Conservation (phyloP, 2,329 filamentous ascomycete genomes). For the Aspergillus japonicus region DNA sequence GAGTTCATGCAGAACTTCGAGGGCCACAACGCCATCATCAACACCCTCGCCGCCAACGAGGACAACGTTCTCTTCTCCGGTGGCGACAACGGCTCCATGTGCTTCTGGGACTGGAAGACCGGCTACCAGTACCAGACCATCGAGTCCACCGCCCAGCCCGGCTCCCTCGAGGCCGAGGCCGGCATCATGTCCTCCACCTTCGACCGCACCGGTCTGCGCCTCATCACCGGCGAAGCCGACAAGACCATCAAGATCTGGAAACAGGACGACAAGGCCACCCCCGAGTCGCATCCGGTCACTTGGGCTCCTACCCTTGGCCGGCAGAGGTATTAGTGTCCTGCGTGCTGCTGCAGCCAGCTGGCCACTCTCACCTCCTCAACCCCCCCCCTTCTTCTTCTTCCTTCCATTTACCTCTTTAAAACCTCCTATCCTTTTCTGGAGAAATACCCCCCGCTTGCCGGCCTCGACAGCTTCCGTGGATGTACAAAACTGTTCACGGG, state of each 20-base stretch:
- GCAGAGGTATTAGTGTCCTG: constrained; percentile 63
- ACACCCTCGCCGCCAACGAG: constrained; percentile 87
- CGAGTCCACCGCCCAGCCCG: constrained; percentile 90
- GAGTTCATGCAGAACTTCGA: constrained; percentile 99
- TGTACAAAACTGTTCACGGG: background rate
- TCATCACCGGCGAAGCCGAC: constrained; percentile 94
- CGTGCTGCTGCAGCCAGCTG: too few species aligned
- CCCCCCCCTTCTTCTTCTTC: constrained; percentile 8
- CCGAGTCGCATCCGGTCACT: constrained; percentile 84
- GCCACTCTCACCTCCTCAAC: background rate
- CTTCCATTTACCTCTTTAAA: constrained; percentile 7
- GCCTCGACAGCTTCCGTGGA: background rate
- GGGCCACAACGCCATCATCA: constrained; percentile 94
- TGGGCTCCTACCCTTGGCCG: constrained; percentile 82
- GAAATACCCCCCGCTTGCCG: background rate
- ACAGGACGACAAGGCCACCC: constrained; percentile 84
- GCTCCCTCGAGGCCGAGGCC: constrained; percentile 87
- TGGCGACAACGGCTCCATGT: constrained; percentile 92
- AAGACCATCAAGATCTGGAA: constrained; percentile 99
- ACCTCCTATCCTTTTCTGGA: background rate
- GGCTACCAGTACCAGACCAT: constrained; percentile 87
- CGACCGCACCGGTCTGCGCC: constrained; percentile 79
- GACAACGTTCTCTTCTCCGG: constrained; percentile 95
- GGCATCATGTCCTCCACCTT: constrained; percentile 95
- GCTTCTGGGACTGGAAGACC: constrained; percentile 99